Evolutionary conservation across 1,284 basidiomycete genomes (phyloP), one percentile per base, ranked within the genome.

Genomic region (Ceratorhiza oryzae-sativae): DNA sequence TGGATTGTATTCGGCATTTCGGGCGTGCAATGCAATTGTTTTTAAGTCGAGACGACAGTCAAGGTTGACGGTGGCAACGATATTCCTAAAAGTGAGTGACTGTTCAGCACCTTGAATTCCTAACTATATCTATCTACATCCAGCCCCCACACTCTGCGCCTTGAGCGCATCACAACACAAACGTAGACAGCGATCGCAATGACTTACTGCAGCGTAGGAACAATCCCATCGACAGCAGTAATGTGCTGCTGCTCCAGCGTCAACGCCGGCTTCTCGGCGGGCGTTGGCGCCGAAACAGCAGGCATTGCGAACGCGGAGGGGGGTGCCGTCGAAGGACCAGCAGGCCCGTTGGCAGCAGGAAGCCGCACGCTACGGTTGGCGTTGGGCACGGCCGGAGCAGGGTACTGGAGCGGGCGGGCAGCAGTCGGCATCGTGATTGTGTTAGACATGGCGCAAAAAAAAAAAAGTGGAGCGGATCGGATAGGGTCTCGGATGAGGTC

Each of bases 1-100:
- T 59, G 97, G 97, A 80, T 98, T 99, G 83, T 99, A 99, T 84
- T 99, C 97, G 49, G 97, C 97, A 81, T 99, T 99, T 75, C 97
- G 88, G 0, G 97, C 97, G 78, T 99, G 97, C 74, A 99, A 83
- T 20, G 97, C 97, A 75, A 99, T 99, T 62, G 97, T 99, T 87
- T 99, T 99, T 74, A 99, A 84, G 80, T 99, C 97, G 72, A 99
- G 85, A 46, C 96, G 89, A 76, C 95, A 98, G 81, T 98, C 97
- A 58, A 99, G 88, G 79, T 99, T 99, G 81, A 99, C 97, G 15
- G 97, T 99, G 10, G 97, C 97, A 77, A 99, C 97, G 76, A 99
- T 99, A 83, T 99, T 99, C 86, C 86, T 87, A 60, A 61, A 72
- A 12, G 32, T 46, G 58, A 23, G 45, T 45, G 45, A 59, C 1